These are phyloP conservation scores for Moniliella sp. DNA, from an alignment of 1,284 basidiomycete genomes.

Conservation along the genomic window DNA sequence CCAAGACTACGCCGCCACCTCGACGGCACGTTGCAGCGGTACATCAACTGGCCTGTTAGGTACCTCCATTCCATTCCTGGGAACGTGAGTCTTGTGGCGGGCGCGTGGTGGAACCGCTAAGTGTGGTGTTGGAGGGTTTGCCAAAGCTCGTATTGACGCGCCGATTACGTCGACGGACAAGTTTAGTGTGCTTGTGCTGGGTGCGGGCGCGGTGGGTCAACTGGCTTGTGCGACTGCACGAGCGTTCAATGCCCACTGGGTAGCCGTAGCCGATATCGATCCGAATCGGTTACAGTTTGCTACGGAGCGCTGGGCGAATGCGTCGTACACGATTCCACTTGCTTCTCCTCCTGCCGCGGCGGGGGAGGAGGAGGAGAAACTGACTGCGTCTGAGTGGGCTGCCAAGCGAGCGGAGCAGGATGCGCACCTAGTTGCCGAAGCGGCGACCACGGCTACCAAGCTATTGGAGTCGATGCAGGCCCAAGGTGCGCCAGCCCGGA, in stretches of 20 bases:
- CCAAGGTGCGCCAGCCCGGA: background rate
- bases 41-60: slow-evolving; percentile 66
- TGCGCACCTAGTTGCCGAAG: background rate
- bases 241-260: slow-evolving; percentile 18
- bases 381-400: background rate
- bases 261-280: slow-evolving; percentile 17
- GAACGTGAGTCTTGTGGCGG: slow-evolving; percentile 51
- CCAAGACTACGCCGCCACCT: slow-evolving; percentile 75
- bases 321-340: slow-evolving; percentile 46
- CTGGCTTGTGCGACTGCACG: slow-evolving; percentile 45
- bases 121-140: slow-evolving; percentile 63
- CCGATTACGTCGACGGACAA: slow-evolving; percentile 45
- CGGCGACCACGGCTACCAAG: background rate
- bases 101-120: slow-evolving; percentile 70
- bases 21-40: slow-evolving; percentile 68
- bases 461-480: background rate
- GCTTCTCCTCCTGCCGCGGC: too few relatives aligned
- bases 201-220: slow-evolving; percentile 74
- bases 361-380: too few relatives aligned
- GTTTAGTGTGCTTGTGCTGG: slow-evolving; percentile 75
- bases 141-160: too few relatives aligned
- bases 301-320: slow-evolving; percentile 49
- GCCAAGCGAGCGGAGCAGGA: background rate
- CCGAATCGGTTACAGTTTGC: slow-evolving; percentile 10
- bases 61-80: slow-evolving; percentile 67